Conservation (phyloP, 768 basidiomycete species). For the Mycena latifolia region DNA sequence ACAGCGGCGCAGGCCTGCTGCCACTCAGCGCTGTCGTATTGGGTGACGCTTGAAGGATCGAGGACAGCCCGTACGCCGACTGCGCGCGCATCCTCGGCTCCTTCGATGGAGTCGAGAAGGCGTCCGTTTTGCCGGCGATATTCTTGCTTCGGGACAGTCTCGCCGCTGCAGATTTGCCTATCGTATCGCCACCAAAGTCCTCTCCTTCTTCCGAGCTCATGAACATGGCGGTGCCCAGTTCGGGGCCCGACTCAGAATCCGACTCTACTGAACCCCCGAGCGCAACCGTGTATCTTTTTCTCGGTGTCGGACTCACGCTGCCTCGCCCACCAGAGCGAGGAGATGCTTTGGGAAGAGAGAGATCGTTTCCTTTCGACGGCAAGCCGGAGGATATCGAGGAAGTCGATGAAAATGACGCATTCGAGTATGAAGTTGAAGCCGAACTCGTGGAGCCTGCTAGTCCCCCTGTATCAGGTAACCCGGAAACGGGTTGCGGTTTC, state of each 20-base stretch:
- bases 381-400: slow-evolving; percentile 45
- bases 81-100: slow-evolving; percentile 63
- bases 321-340: slow-evolving; percentile 54
- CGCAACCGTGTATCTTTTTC: slow-evolving; percentile 90
- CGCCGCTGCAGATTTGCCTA: slow-evolving; percentile 66
- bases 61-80: slow-evolving; percentile 66
- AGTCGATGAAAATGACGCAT: slow-evolving; percentile 40
- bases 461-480: slow-evolving; percentile 53
- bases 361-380: slow-evolving; percentile 31
- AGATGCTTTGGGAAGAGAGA: slow-evolving; percentile 49
- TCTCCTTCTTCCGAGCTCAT: slow-evolving; percentile 56
- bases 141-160: slow-evolving; percentile 45
- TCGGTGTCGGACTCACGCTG: slow-evolving; percentile 78
- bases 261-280: slow-evolving; percentile 79
- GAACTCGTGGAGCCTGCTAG: slow-evolving; percentile 38
- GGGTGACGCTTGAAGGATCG: slow-evolving; percentile 42
- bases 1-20: slow-evolving; percentile 39
- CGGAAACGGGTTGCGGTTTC: slow-evolving; percentile 58
- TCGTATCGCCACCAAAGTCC: slow-evolving; percentile 67
- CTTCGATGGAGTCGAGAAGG: slow-evolving; percentile 39
- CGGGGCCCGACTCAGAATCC: slow-evolving; percentile 44
- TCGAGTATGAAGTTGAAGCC: slow-evolving; percentile 41
- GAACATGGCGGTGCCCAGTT: slow-evolving; percentile 57
- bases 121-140: slow-evolving; percentile 19
- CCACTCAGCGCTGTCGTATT: slow-evolving; percentile 48